Evolutionary conservation across 768 basidiomycete species (phyloP), one percentile per base, ranked within the genome.

Genomic region (Panaeolus papilionaceus): DNA sequence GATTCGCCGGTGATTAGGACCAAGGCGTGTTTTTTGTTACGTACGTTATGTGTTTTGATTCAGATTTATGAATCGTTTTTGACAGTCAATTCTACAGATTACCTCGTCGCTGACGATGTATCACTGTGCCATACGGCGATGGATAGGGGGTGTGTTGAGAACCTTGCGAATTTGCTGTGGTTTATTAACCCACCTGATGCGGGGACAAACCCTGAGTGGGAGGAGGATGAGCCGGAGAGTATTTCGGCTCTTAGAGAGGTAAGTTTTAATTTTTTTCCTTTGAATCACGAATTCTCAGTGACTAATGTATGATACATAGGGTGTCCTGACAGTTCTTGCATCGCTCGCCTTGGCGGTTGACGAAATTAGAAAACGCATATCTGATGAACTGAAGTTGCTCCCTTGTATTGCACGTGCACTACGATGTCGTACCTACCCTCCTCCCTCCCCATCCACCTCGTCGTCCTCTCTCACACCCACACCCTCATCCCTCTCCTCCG

Each of bases 1-100:
- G 85, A 88, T 62, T 73, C 78, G 26, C 75, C 81, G 3, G 76
- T 77, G 54, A 84, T 77, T 18, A 83, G 86, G 39, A 88, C 87
- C 1, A 90, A 86, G 74, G 90, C 92, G 0, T 94, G 93, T 74
- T 92, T 92, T 73, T 85, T 91, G 16, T 77, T 97, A 0, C 89
- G 93, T 95, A 67, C 14, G 89, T 83, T 44, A 49, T 62, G 66
- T 42, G 63, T 39, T 62, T 42, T 40, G 61, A 58, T 26, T 66
- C 20, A 10, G 38, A 64, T 37, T 10, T 26, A 38, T 33, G 58
- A 20, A n/a, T 23, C 7, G 45, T 8, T 8, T 33, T 18, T 66
- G 16, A 40, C 62, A 38, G 47, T 37, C 0, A 54, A n/a, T 37
- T 8, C 18, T 6, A 7, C 65, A 88, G 91, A 90, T 76, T 75